Percentiles rank a stretch among this genome's conserved stretches.
Evolutionary conservation across 805 yeast genomes (phyloP).

Genomic region (Lipomyces lipofer): DNA sequence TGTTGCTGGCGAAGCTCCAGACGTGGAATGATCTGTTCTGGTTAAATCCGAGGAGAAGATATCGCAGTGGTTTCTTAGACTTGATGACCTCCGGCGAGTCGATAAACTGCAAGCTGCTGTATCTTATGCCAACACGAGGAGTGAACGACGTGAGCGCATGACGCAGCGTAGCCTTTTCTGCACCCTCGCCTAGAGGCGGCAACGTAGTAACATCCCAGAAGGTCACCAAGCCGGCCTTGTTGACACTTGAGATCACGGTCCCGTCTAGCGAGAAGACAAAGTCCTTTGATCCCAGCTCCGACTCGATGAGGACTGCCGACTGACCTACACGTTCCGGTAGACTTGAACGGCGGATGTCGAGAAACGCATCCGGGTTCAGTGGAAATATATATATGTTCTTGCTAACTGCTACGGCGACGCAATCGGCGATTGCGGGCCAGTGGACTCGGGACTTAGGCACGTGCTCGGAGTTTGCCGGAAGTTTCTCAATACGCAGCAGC

Average conservation of each 20-base stretch:
- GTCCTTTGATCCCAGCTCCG: constrained; percentile 17
- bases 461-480: constrained; percentile 29
- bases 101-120: constrained; percentile 18
- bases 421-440: constrained; percentile 22
- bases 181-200: constrained; percentile 19
- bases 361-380: constrained; percentile 13
- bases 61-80: constrained; percentile 25
- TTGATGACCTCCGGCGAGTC: constrained; percentile 17
- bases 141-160: constrained; percentile 10
- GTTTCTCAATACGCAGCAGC: constrained; percentile 27
- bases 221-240: constrained; percentile 12
- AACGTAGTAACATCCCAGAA: constrained; percentile 20
- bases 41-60: constrained; percentile 25
- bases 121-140: constrained; percentile 21
- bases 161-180: constrained; percentile 19
- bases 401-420: constrained; percentile 20
- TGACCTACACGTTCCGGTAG: constrained; percentile 12
- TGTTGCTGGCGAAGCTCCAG: constrained; percentile 17
- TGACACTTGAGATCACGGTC: constrained; percentile 15
- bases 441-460: constrained; percentile 26
- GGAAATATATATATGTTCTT: constrained; percentile 25
- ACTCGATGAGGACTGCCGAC: constrained; percentile 18
- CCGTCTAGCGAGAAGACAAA: constrained; percentile 26
- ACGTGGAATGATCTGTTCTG: constrained; percentile 29
- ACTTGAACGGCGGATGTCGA: constrained; percentile 21